Conservation (phyloP, 2,329 filamentous ascomycete genomes). For the Atkinsonella hypoxylon region DNA sequence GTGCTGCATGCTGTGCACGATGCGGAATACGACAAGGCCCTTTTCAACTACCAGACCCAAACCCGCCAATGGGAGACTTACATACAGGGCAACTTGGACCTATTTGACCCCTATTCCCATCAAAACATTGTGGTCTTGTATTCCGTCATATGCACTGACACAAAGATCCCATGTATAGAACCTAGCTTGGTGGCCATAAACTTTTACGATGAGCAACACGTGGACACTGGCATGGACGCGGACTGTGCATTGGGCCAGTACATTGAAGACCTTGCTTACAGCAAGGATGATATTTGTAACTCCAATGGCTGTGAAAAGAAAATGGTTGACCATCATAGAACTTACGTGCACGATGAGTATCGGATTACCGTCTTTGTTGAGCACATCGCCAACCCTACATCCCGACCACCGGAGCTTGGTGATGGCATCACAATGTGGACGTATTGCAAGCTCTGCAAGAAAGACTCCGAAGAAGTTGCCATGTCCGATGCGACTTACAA, state of each 20-base stretch:
- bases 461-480: slow-evolving; percentile 75
- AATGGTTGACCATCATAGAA: slow-evolving; percentile 87
- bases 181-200: slow-evolving; percentile 82
- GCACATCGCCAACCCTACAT: slow-evolving; percentile 30
- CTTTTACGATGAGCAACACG: slow-evolving; percentile 89
- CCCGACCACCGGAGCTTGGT: slow-evolving; percentile 29
- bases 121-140: slow-evolving; percentile 94
- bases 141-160: slow-evolving; percentile 85
- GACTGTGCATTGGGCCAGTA: slow-evolving; percentile 94
- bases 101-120: slow-evolving; percentile 91
- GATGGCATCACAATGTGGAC: slow-evolving; percentile 92
- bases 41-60: slow-evolving; percentile 89
- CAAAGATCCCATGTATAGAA: slow-evolving; percentile 84
- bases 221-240: slow-evolving; percentile 57
- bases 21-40: slow-evolving; percentile 89
- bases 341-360: slow-evolving; percentile 93
- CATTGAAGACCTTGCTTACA: slow-evolving; percentile 76
- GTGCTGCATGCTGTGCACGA: slow-evolving; percentile 91
- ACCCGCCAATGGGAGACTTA: slow-evolving; percentile 95
- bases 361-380: slow-evolving; percentile 88
- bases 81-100: slow-evolving; percentile 71
- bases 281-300: slow-evolving; percentile 64
- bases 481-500: slow-evolving; percentile 97
- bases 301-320: slow-evolving; percentile 76
- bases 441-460: slow-evolving; percentile 81